Base-by-base conservation (phyloP, 2,329 filamentous ascomycete species). In the Cladorrhinum sp. region DNA sequence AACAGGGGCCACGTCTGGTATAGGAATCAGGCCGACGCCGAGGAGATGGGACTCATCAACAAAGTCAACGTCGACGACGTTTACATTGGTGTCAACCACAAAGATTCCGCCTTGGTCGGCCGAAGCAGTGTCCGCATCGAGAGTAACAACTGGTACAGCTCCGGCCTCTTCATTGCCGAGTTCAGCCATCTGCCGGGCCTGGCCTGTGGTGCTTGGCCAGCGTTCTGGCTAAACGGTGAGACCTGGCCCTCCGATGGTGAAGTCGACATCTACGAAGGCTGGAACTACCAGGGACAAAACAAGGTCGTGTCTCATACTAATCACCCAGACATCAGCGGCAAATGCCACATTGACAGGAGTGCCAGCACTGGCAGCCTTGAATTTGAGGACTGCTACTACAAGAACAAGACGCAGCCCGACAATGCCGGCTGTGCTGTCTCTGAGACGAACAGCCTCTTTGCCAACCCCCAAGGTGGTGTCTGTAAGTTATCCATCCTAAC, bases 161-260 rank as follows among this genome's bases (percentile, higher is more conserved):
- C 85, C 60, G 89, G 87, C 24, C 82, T 92, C 25, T 82, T 92
- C 68, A 84, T 92, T 49, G 78, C 87, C 50, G 85, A 91, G 69
- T 83, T 92, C 65, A 79, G 76, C 13, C 88, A 92, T 68, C 85
- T 92, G 75, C 89, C 89, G 27, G 79, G 77, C 58, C 79, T 81
- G 9, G 76, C 79, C 49, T 92, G 89, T 67, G 89, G 90, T 55
- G 79, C 83, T 7, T 92, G 89, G 89, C 89, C 89, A 3, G 87
- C 88, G 75, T 80, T 88, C 73, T 84, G 81, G 81, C 77, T 79
- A 57, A 77, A 77, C 52, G 81, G 80, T 29, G 66, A 73, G 36
- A 71, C 78, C 64, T 90, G 87, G 86, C 86, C 86, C 10, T 73
- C 71, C 23, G 77, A 78, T 60, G 87, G 86, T 60, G 87, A 90